These are phyloP conservation scores for Ophiostoma ips DNA, from an alignment of 2,329 filamentous ascomycete genomes.

Conservation along the genomic window DNA sequence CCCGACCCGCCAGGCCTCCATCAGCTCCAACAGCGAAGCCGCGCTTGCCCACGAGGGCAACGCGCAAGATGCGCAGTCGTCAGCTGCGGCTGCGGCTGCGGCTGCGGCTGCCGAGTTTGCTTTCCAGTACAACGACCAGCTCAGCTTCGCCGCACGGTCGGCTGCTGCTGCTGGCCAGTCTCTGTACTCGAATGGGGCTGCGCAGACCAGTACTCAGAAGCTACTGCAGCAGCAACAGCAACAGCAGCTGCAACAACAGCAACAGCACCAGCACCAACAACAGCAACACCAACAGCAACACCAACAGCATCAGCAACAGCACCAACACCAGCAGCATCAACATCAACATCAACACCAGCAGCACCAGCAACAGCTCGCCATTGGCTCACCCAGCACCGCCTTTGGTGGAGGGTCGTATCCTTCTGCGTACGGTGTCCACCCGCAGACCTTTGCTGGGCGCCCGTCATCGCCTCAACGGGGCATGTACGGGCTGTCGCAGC, in stretches of 20 bases:
- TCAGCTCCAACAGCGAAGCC: conserved; percentile 44
- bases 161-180: conserved; percentile 7
- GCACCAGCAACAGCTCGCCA: conserved; percentile 1
- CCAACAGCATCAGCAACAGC: conserved; percentile 1
- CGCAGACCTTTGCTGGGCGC: conserved; percentile 32
- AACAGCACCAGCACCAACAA: conserved; percentile 6
- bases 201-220: conserved; percentile 5
- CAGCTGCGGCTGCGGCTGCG: conserved; percentile 16
- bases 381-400: conserved; percentile 14
- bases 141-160: conserved; percentile 21
- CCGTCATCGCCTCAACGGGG: conserved; percentile 47
- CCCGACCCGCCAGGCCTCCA: conserved; percentile 47
- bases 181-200: conserved; percentile 1
- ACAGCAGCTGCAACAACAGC: conserved; percentile 4
- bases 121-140: conserved; percentile 26
- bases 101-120: conserved; percentile 25
- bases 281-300: conserved; percentile 2
- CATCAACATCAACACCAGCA: conserved; percentile 1
- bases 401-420: conserved; percentile 27
- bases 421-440: conserved; percentile 32
- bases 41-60: conserved; percentile 32
- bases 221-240: conserved; percentile 3
- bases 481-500: conserved; percentile 47
- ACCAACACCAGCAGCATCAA: conserved; percentile 3
- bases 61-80: conserved; percentile 28